Conservation (phyloP, 768 basidiomycete species). For the Strobilomyces confusus region DNA sequence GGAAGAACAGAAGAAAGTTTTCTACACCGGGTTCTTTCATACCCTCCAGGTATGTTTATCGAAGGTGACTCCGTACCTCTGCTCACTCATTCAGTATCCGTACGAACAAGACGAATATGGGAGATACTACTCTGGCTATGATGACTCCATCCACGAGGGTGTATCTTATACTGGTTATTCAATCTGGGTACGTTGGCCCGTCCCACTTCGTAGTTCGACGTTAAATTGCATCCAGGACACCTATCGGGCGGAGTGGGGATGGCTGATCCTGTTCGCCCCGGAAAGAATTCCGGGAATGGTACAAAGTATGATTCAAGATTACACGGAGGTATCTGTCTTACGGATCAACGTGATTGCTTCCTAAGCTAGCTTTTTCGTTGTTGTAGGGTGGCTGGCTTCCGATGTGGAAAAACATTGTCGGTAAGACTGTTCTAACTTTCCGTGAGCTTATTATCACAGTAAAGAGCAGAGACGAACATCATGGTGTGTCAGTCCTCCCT, state of each 20-base stretch:
- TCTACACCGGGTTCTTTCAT: constrained; percentile 64
- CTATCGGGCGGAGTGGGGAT: constrained; percentile 75
- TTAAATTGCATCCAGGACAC: constrained; percentile 53
- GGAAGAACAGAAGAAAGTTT: constrained; percentile 43
- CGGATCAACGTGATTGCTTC: not conserved
- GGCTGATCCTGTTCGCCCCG: constrained; percentile 72
- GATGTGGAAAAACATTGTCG: constrained; percentile 87
- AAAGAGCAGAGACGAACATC: constrained; percentile 64
- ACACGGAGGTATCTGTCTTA: constrained; percentile 44
- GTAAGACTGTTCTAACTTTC: constrained; percentile 28
- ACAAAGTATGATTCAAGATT: constrained; percentile 77
- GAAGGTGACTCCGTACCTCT: not conserved
- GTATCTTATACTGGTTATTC: constrained; percentile 80
- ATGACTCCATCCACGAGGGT: constrained; percentile 58
- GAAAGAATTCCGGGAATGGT: constrained; percentile 76
- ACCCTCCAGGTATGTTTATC: constrained; percentile 46
- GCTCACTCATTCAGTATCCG: constrained; percentile 52
- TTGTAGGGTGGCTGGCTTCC: constrained; percentile 73
- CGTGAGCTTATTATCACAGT: not conserved
- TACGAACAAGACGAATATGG: constrained; percentile 68
- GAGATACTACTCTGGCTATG: constrained; percentile 74
- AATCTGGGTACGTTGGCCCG: constrained; percentile 53
- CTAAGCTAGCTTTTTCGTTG: not conserved
- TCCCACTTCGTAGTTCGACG: not conserved
- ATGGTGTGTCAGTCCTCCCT: constrained; percentile 44